Conservation (phyloP, 2,329 filamentous ascomycete genomes). For the Polychaeton citri region DNA sequence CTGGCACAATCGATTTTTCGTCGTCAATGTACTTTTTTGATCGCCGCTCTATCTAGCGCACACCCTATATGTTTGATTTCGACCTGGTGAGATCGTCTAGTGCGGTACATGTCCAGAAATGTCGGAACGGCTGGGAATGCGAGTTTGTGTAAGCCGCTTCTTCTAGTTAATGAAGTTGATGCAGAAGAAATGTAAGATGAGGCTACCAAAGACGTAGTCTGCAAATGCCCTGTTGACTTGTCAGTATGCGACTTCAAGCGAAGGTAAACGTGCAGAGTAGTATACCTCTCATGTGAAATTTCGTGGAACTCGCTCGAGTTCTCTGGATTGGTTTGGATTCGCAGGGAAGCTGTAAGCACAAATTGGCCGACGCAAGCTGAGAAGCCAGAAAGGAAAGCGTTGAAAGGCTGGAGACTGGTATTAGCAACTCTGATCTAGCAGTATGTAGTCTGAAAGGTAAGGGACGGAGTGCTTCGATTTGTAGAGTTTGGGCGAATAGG, state of each 20-base stretch:
- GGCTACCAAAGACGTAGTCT: slow-evolving; percentile 85
- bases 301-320: slow-evolving; percentile 66
- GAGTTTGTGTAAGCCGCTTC: neutral
- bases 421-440: no score
- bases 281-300: slow-evolving; percentile 68
- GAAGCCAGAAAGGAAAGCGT: slow-evolving; percentile 94
- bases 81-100: no score
- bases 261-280: neutral
- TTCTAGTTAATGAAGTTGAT: slow-evolving; percentile 97
- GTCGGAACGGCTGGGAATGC: no score
- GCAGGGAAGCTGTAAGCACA: slow-evolving; percentile 77
- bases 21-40: no score
- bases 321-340: slow-evolving; percentile 80
- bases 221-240: slow-evolving; percentile 65
- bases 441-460: no score
- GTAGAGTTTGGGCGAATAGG: no score
- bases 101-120: no score
- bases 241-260: slow-evolving; percentile 6
- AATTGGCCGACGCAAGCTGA: slow-evolving; percentile 92
- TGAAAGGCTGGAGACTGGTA: slow-evolving; percentile 64
- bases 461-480: no score
- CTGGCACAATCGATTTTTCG: no score
- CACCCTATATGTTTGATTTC: no score
- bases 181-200: slow-evolving; percentile 97
- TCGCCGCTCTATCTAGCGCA: no score